Percentiles rank a stretch among this genome's conserved stretches.
These are phyloP conservation scores for Tolypocladium amazonense DNA, from an alignment of 2,329 filamentous ascomycete genomes.

Conservation along the genomic window DNA sequence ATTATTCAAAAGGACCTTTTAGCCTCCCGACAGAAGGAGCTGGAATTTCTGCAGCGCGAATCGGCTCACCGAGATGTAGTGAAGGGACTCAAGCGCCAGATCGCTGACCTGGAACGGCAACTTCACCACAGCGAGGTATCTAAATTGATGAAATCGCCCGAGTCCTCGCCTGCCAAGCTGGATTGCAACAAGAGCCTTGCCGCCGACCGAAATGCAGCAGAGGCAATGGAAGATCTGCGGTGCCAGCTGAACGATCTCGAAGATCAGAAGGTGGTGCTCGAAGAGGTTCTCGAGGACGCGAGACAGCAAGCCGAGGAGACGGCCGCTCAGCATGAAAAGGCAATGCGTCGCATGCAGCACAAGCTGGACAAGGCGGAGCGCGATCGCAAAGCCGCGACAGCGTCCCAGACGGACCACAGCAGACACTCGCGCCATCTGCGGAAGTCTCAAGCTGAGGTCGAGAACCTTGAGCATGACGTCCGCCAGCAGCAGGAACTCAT, in stretches of 20 bases:
- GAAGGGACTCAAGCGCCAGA: conserved; percentile 52
- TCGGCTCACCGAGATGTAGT: conserved; percentile 49
- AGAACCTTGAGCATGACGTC: conserved; percentile 64
- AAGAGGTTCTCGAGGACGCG: conserved; percentile 47
- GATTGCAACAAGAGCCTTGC: conserved; percentile 34
- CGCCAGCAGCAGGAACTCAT: conserved; percentile 58
- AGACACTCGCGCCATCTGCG: conserved; percentile 51
- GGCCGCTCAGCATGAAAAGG: conserved; percentile 29
- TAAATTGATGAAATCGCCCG: conserved; percentile 32
- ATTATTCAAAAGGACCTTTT: conserved; percentile 52
- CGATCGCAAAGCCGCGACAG: conserved; percentile 28
- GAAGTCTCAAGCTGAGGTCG: conserved; percentile 51
- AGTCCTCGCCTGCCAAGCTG: conserved; percentile 37
- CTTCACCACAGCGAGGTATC: conserved; percentile 54
- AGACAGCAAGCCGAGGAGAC: conserved; percentile 40
- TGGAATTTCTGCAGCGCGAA: conserved; percentile 55
- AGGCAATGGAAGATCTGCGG: conserved; percentile 37
- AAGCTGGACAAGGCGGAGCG: conserved; percentile 41
- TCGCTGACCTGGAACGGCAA: conserved; percentile 56
- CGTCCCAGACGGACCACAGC: conserved; percentile 26
- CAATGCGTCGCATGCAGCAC: conserved; percentile 31
- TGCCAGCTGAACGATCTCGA: conserved; percentile 45
- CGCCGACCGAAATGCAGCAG: conserved; percentile 33
- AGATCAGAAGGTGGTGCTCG: conserved; percentile 46
- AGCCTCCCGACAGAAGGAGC: conserved; percentile 54